These are phyloP conservation scores for Pedinophyceae sp. DNA, from an alignment of 139 green algal species.

Conservation along the genomic window DNA sequence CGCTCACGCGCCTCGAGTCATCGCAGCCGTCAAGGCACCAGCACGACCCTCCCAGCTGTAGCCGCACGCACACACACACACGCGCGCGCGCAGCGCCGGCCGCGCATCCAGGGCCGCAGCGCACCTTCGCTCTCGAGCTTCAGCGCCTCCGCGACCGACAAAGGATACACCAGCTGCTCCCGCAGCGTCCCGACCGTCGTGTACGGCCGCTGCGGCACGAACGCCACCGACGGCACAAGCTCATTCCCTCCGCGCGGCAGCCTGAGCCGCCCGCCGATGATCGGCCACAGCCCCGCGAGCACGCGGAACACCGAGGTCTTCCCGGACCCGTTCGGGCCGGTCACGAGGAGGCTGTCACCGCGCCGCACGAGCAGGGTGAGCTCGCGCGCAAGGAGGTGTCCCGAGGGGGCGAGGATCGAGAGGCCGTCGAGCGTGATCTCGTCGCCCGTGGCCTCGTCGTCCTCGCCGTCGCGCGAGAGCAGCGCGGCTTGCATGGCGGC, in stretches of 20 bases:
- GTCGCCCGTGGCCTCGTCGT: too few species aligned
- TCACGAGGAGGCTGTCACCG: slow-evolving; percentile 32
- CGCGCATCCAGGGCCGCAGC: too few species aligned
- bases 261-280: slow-evolving; percentile 4
- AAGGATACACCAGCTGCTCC: slow-evolving; percentile 38
- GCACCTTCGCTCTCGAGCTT: not conserved
- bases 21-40: too few species aligned
- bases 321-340: slow-evolving; percentile 33
- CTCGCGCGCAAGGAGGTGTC: slow-evolving; percentile 25
- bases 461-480: too few species aligned
- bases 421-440: slow-evolving; percentile 14
- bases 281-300: slow-evolving; percentile 32
- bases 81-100: too few species aligned
- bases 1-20: too few species aligned
- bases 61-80: too few species aligned
- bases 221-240: too few species aligned
- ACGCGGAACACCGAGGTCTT: slow-evolving; percentile 29
- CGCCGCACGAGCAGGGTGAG: slow-evolving; percentile 22
- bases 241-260: too few species aligned
- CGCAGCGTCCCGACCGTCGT: slow-evolving; percentile 36
- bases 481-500: too few species aligned
- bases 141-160: slow-evolving; percentile 16
- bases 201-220: slow-evolving; percentile 47
- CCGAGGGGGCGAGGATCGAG: slow-evolving; percentile 30
- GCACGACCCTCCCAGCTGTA: too few species aligned